Evolutionary conservation across 192 early-diverging fungal species (phyloP).

Genomic region (Coemansia sp.): DNA sequence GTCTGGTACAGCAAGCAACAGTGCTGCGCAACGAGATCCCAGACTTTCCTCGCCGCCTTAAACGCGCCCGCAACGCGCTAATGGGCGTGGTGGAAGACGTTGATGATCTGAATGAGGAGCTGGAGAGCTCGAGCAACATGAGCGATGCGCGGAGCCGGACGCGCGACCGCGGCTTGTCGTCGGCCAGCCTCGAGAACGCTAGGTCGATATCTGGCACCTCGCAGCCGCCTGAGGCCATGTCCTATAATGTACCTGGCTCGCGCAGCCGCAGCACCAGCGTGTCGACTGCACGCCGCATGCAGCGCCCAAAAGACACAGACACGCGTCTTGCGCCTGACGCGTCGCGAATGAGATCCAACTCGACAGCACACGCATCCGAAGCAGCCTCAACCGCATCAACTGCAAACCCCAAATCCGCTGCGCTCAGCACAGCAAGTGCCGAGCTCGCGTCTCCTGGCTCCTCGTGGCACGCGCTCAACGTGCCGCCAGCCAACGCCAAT

Average conservation of each 20-base stretch:
- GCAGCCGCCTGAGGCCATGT: constrained; percentile 2
- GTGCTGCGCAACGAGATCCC: constrained; percentile 50
- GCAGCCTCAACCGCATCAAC: constrained; percentile 27
- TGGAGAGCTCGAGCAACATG: constrained; percentile 20
- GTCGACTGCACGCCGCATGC: constrained; percentile 9
- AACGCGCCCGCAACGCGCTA: constrained; percentile 48
- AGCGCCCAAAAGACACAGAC: constrained; percentile 1
- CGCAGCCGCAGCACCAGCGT: constrained; percentile 47
- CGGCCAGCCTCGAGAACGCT: constrained; percentile 46
- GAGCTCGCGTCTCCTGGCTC: constrained; percentile 18
- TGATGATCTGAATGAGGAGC: constrained; percentile 45
- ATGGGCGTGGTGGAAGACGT: constrained; percentile 55
- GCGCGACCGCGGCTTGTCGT: constrained; percentile 53
- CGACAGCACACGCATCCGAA: constrained; percentile 31
- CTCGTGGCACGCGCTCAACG: constrained; percentile 34
- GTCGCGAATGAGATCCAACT: constrained; percentile 24
- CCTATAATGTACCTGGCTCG: not conserved
- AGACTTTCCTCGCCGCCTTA: constrained; percentile 46
- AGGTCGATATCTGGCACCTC: constrained; percentile 9
- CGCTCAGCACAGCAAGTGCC: not conserved
- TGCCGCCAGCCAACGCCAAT: constrained; percentile 47
- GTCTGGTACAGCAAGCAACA: constrained; percentile 49
- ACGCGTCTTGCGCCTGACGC: not conserved
- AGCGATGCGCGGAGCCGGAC: not conserved
- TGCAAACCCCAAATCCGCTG: constrained; percentile 6